A percentile compares a stretch with the other conserved stretches of the same genome.
Evolutionary conservation across 345 rosid species (phyloP).

Genomic region (thale cress (Arabidopsis thaliana)): DNA sequence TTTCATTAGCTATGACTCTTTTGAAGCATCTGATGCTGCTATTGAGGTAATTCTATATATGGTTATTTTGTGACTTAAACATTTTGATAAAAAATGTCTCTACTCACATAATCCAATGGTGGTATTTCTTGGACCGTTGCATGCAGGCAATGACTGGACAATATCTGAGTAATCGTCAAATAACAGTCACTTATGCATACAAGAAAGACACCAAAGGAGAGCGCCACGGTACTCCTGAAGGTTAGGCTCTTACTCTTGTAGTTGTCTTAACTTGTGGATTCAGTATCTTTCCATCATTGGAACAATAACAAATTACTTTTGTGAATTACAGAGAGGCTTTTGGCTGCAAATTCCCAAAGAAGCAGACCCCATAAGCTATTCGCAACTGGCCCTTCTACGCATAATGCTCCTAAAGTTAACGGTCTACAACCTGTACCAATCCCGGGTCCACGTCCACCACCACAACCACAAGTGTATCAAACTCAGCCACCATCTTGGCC

Average conservation of each 20-base stretch:
- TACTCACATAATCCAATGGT: too few species aligned
- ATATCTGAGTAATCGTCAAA: slow-evolving; percentile 68
- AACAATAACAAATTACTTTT: slow-evolving; percentile 8
- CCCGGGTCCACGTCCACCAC: slow-evolving; percentile 63
- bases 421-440: slow-evolving; percentile 54
- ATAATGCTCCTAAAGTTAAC: slow-evolving; percentile 30
- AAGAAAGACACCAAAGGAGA: slow-evolving; percentile 99
- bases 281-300: neutral
- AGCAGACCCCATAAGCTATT: slow-evolving; percentile 93
- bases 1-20: neutral
- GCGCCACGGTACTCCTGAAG: slow-evolving; percentile 97
- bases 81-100: too few species aligned
- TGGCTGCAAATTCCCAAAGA: slow-evolving; percentile 79
- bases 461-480: slow-evolving; percentile 66
- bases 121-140: neutral
- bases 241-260: slow-evolving; percentile 47
- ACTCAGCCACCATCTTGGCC: slow-evolving; percentile 71
- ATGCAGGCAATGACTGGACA: neutral
- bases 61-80: too few species aligned
- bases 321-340: slow-evolving; percentile 76
- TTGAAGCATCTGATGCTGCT: neutral
- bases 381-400: slow-evolving; percentile 87
- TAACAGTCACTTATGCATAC: slow-evolving; percentile 93
- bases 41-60: neutral
- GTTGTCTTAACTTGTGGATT: neutral